phyloP scores from a whole-genome alignment of 1,284 basidiomycete species.

The Sutorius eximius region DNA sequence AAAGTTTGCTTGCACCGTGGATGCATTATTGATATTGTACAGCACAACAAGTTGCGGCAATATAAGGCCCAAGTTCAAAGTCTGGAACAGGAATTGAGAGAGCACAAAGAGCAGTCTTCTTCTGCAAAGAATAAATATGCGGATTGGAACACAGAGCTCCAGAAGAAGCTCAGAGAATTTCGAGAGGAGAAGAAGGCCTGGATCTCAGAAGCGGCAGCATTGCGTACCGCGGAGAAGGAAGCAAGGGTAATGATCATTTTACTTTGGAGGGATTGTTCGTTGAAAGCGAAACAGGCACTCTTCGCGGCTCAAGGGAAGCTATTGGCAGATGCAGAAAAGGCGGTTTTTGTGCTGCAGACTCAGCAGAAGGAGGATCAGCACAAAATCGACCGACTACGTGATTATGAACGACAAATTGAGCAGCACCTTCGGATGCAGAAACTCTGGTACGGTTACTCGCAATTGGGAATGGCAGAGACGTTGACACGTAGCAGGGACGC shows the following conservation, averaged over 20 bases:
- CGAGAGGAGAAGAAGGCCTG: slow-evolving; percentile 69
- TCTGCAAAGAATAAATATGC: slow-evolving; percentile 65
- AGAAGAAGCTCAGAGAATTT: slow-evolving; percentile 63
- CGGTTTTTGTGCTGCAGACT: slow-evolving; percentile 63
- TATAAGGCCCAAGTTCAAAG: slow-evolving; percentile 63
- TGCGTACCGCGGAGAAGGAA: slow-evolving; percentile 67
- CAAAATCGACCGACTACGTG: slow-evolving; percentile 68
- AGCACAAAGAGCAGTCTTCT: slow-evolving; percentile 63
- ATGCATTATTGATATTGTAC: slow-evolving; percentile 15
- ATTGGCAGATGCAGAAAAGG: slow-evolving; percentile 57
- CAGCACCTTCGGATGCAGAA: slow-evolving; percentile 68
- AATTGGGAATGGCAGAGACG: neutral
- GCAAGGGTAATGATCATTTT: slow-evolving; percentile 45
- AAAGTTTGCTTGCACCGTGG: neutral
- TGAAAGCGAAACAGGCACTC: slow-evolving; percentile 48
- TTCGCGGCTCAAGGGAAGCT: slow-evolving; percentile 68
- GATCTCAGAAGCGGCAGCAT: slow-evolving; percentile 57
- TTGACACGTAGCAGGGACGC: slow-evolving; percentile 52
- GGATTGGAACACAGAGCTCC: slow-evolving; percentile 71
- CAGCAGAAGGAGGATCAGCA: slow-evolving; percentile 68
- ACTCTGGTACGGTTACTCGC: slow-evolving; percentile 54
- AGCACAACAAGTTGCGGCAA: slow-evolving; percentile 78
- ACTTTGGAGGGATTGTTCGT: neutral
- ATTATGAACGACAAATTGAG: slow-evolving; percentile 73
- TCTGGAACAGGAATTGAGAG: slow-evolving; percentile 61